A percentile compares a stretch with the other conserved stretches of the same genome.
Conservation (phyloP, 768 basidiomycete genomes). For the Pholiota microspora region DNA sequence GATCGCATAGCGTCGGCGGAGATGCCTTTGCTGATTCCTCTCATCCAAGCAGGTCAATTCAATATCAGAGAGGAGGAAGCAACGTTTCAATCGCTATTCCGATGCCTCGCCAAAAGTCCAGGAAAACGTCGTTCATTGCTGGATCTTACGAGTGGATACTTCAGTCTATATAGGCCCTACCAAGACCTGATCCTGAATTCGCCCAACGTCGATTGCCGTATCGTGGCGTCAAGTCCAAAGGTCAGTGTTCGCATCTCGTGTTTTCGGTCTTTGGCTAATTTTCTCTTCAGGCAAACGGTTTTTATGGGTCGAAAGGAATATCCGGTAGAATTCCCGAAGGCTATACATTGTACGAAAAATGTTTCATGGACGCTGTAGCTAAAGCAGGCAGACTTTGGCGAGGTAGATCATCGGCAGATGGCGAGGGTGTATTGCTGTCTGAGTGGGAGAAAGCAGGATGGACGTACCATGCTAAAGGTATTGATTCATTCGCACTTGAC, state of each 20-base stretch:
- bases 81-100: conserved; percentile 55
- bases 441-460: conserved; percentile 91
- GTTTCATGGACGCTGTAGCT: conserved; percentile 69
- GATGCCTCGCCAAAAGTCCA: conserved; percentile 31
- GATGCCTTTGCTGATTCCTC: conserved; percentile 64
- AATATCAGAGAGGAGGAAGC: conserved; percentile 83
- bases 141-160: conserved; percentile 95
- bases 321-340: conserved; percentile 95
- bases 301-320: conserved; percentile 84
- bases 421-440: conserved; percentile 60
- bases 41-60: conserved; percentile 90
- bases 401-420: conserved; percentile 19
- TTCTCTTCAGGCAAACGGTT: conserved; percentile 82
- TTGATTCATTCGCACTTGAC: background rate
- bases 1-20: conserved; percentile 7
- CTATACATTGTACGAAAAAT: conserved; percentile 84
- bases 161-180: conserved; percentile 81
- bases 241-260: conserved; percentile 42
- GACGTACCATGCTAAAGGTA: conserved; percentile 99
- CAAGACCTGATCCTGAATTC: conserved; percentile 65
- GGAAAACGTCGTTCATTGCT: conserved; percentile 39
- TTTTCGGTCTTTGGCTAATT: conserved; percentile 3
- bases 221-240: conserved; percentile 86
- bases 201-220: conserved; percentile 56
- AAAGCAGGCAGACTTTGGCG: conserved; percentile 44